Conservation (phyloP, 116 monocot species). For the Papilionanthe hybrid region DNA sequence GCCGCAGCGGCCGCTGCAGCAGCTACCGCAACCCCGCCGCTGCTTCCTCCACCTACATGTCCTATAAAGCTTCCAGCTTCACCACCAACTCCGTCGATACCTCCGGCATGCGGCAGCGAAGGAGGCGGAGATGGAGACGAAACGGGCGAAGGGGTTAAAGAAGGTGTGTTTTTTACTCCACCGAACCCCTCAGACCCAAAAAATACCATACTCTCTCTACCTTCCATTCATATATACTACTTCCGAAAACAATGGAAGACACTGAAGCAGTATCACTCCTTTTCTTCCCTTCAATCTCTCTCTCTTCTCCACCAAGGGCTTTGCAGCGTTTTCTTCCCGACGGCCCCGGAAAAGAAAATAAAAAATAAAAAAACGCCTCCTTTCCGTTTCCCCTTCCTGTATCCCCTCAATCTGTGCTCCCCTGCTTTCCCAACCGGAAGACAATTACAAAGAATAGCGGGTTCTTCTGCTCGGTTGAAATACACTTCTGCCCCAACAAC, state of each 20-base stretch:
- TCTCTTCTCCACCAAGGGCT: not conserved
- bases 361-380: not conserved
- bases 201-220: conserved; percentile 8
- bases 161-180: conserved; percentile 4
- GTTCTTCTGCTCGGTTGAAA: not conserved
- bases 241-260: too few relatives aligned
- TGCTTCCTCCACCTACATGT: not conserved
- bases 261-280: not conserved
- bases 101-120: not conserved
- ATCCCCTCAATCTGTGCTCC: not conserved
- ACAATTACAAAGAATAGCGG: conserved; percentile 14
- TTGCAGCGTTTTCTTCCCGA: not conserved
- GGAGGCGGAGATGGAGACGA: conserved; percentile 5
- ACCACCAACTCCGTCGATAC: not conserved
- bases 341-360: not conserved
- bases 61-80: not conserved
- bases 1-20: not conserved
- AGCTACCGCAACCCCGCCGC: not conserved
- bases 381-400: not conserved
- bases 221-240: conserved; percentile 15
- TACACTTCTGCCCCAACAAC: not conserved
- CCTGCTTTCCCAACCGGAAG: not conserved
- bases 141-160: conserved; percentile 14
- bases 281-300: not conserved
- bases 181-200: not conserved